Base-by-base conservation (phyloP, 2,329 filamentous ascomycete species). In the Microsporum audouinii region DNA sequence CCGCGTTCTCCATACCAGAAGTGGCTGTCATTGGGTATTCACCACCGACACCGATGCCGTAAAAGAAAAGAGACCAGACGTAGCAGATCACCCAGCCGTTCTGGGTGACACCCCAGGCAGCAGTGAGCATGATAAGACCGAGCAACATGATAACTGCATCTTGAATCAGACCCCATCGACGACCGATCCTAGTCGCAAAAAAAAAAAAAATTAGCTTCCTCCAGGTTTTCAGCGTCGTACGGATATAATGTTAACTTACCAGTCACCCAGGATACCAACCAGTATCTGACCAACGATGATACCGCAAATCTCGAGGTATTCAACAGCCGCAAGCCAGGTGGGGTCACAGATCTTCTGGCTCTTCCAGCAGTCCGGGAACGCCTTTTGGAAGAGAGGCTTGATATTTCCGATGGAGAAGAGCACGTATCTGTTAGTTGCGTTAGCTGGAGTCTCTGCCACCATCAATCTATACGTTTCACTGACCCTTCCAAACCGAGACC, bases 71-170 rank as follows among this genome's bases (percentile, higher is more conserved):
- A 43, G 89, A 89, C 88, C 89, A 95, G 64, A 88, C 88, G 73
- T 97, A 97, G 81, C 91, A 96, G 71, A 96, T 95, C 62, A 97
- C 88, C 92, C 92, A 97, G 68, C 91, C 91, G 70, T 97, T 86
- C 58, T 95, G 81, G 39, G 84, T 89, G 36, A 88, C 76, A 64
- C 91, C 92, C 92, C 92, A 97, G 29, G 88, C 88, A 63, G 89
- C 89, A 57, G 89, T 95, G 61, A 97, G 82, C 88, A 96, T 94
- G 69, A 96, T 70, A 23, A 97, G 81, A 78, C 92, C 92, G 68
- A 96, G 69, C 67, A 96, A 89, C 92, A 97, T 97, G 80, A 97
- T 91, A 64, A 82, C 73, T 49, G 92, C 92, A 76, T 97, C 92
- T 76, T 97, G 92, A 68, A 97, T 96, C 27, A 97, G 82, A 82